Base-by-base conservation (phyloP, 345 rosid genomes). In the Salix caprea region DNA sequence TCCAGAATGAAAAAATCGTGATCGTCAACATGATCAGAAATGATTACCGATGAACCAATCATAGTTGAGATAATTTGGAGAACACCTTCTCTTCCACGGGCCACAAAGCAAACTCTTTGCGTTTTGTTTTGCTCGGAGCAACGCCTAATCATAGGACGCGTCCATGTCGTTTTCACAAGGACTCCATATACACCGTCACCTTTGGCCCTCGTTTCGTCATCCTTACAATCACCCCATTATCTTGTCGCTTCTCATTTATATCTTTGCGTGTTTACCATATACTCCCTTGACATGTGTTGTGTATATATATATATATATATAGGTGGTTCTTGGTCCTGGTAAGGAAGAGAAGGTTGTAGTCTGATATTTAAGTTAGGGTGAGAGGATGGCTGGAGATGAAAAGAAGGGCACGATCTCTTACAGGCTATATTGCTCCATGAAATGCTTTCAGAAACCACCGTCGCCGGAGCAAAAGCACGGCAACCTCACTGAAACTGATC, bases 351-450 rank as follows among this genome's bases (percentile, higher is more conserved):
- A 18, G 28, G 71, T 3, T 3, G 6, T 44, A 10, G 69, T 16
- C 37, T 10, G 8, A 21, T 1, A 34, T 0, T 32, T 32, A 34
- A 34, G 37, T 34, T 19, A 46, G 26, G 46, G 6, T 28, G 70
- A 44, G 15, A 61, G 56, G 69, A 69, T 9, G 64, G 28, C 28
- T 62, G 34, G 9, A 24, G 39, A 40, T 56, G 26, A 67, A n/a
- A 78, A 67, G 26, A 71, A 65, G 18, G 28, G 46, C n/a, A 13
- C 50, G 4, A 48, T 76, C 36, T 83, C 83, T 0, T 74, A 73
- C 44, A 19, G 64, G 67, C 26, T 65, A 14, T 73, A 73, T 69
- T 78, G 72, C 73, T 46, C 77, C 70, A 42, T 81, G 37, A 78
- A 74, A 76, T 48, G 81, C 56, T 69, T 76, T 36, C 79, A 65